Base-by-base conservation (phyloP, 2,329 filamentous ascomycete species). In the Colletotrichum horii region DNA sequence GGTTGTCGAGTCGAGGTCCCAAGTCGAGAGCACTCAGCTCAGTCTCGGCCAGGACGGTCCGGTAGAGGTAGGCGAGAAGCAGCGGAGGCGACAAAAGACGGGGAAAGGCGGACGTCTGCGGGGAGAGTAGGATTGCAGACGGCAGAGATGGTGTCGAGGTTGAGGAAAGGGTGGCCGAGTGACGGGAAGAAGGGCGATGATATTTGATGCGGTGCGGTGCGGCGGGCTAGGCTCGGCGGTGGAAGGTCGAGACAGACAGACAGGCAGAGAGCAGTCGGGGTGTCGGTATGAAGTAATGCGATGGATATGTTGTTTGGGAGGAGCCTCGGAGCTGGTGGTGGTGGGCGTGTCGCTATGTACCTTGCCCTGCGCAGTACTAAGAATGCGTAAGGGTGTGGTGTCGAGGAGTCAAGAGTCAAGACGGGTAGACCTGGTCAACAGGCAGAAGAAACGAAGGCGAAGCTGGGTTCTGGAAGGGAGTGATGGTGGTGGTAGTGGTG, bases 401-500 rank as follows among this genome's bases (percentile, higher is more conserved):
- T 74, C 60, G 48, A 60, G 73, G 73, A 70, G 69, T 62, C 38
- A 69, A 62, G 24, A 43, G 34, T 67, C 73, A 65, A 52, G 73
- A 65, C 34, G 70, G 64, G 73, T 68, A 48, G 43, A 73, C 73
- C 73, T 73, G 70, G 70, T 75, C 73, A 73, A 75, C 70, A 73
- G 69, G 73, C 73, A 75, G 70, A 75, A 73, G 70, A 75, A 75
- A 68, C 73, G 69, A 73, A 73, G 70, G 55, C 64, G 64, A 36
- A 52, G 43, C 43, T 32, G 66, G 30, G 38, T 61, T 22, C 24
- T 36, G 67, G 28, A 48, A 62, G 55, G 67, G 55, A 43, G 34
- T 28, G 14, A 28, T 19, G 55, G 52, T 56, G 48, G 6, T 55
- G 36, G 26, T 19, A 28, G 56, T 8, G 11, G 56, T 24, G 56